These are phyloP conservation scores for Aspergillus japonicus DNA, from an alignment of 2,329 filamentous ascomycete genomes.

Conservation along the genomic window DNA sequence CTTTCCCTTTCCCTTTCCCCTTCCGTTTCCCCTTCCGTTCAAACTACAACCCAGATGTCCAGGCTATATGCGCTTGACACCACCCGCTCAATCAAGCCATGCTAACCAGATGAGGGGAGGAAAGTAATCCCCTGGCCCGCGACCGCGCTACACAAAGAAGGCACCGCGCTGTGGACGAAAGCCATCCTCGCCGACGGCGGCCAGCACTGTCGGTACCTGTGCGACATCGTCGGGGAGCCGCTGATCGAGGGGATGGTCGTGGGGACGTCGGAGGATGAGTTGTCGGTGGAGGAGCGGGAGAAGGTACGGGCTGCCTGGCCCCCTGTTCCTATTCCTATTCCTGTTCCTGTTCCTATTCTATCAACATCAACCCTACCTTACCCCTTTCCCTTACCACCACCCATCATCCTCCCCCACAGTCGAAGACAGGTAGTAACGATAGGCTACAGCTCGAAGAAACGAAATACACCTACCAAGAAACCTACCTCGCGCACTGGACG, in stretches of 20 bases:
- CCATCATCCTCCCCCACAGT: no score
- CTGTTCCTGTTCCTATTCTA: no score
- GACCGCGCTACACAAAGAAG: slow-evolving; percentile 17
- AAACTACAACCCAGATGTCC: no score
- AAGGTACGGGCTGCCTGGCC: slow-evolving; percentile 12
- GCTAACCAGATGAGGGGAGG: not conserved
- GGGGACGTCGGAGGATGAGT: slow-evolving; percentile 26
- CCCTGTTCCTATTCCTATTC: not conserved
- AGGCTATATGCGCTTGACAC: no score
- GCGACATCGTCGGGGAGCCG: slow-evolving; percentile 28
- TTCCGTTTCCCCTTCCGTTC: no score
- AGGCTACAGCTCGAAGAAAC: slow-evolving; percentile 20
- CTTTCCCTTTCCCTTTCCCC: not conserved
- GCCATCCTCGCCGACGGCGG: slow-evolving; percentile 34
- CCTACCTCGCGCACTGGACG: slow-evolving; percentile 27
- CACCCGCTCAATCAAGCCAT: no score
- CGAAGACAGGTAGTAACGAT: no score
- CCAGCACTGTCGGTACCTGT: slow-evolving; percentile 25
- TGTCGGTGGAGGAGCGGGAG: slow-evolving; percentile 23
- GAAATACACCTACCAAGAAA: slow-evolving; percentile 20
- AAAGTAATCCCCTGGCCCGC: slow-evolving; percentile 35
- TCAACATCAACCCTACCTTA: no score
- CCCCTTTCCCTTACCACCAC: no score
- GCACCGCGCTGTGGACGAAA: slow-evolving; percentile 31
- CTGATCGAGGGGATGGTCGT: slow-evolving; percentile 36